These are phyloP conservation scores for Diaporthe ilicicola DNA, from an alignment of 2,329 filamentous ascomycete genomes.

Conservation along the genomic window DNA sequence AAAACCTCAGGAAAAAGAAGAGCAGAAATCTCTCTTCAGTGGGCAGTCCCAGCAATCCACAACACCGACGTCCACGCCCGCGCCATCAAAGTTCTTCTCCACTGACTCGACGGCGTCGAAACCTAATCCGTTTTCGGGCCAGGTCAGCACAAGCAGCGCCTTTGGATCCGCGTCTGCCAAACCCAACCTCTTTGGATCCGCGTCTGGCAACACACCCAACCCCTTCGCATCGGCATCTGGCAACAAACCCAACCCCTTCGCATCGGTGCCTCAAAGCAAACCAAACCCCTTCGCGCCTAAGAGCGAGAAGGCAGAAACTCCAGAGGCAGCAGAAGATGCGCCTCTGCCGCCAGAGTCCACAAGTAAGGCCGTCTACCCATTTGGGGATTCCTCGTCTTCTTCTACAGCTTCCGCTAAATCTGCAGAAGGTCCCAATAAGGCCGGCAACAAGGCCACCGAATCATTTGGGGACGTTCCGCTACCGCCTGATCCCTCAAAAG, in stretches of 20 bases:
- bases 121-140: constrained; percentile 28
- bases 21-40: neutral
- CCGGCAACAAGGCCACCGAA: constrained; percentile 29
- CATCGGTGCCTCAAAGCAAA: constrained; percentile 2
- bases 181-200: constrained; percentile 32
- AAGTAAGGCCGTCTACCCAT: constrained; percentile 59
- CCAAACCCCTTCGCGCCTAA: constrained; percentile 32
- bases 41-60: constrained; percentile 46
- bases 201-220: constrained; percentile 26
- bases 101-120: constrained; percentile 9
- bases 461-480: constrained; percentile 39
- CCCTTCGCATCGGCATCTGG: constrained; percentile 24
- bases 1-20: neutral
- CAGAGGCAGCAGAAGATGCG: constrained; percentile 40
- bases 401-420: constrained; percentile 53
- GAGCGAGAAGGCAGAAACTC: constrained; percentile 47
- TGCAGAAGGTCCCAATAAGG: constrained; percentile 40
- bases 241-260: constrained; percentile 12
- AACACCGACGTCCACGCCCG: constrained; percentile 62
- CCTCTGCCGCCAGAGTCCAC: constrained; percentile 65
- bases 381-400: constrained; percentile 62
- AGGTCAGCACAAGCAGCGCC: constrained; percentile 33
- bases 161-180: constrained; percentile 32
- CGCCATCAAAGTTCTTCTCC: constrained; percentile 44
- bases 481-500: constrained; percentile 45